Conservation (phyloP, 768 basidiomycete genomes). For the Leccinellum albellum region DNA sequence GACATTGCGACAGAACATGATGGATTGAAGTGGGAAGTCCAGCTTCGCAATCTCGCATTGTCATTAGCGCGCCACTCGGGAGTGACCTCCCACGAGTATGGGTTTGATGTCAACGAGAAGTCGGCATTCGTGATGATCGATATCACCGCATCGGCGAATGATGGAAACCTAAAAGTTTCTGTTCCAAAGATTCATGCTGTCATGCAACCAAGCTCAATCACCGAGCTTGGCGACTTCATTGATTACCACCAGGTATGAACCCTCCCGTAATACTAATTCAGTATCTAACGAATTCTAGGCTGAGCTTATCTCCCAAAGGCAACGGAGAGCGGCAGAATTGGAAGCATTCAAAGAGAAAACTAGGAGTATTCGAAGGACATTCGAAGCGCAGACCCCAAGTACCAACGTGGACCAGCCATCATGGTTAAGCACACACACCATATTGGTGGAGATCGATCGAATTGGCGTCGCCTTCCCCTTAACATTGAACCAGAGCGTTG, state of each 20-base stretch:
- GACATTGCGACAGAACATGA: constrained; percentile 43
- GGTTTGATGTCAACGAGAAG: constrained; percentile 56
- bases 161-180: constrained; percentile 43
- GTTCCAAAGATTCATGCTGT: constrained; percentile 85
- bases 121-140: constrained; percentile 87
- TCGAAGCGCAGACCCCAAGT: constrained; percentile 56
- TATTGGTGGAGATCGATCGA: constrained; percentile 55
- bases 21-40: constrained; percentile 61
- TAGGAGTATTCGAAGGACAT: constrained; percentile 64
- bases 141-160: constrained; percentile 45
- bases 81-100: constrained; percentile 31
- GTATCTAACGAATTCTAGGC: constrained; percentile 41
- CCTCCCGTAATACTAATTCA: neutral
- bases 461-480: constrained; percentile 92
- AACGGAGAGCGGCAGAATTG: constrained; percentile 73
- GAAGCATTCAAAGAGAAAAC: constrained; percentile 83
- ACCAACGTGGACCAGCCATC: constrained; percentile 29
- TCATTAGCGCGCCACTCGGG: constrained; percentile 68
- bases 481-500: constrained; percentile 55
- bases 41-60: constrained; percentile 72
- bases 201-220: constrained; percentile 91
- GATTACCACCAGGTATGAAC: constrained; percentile 72
- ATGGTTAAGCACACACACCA: constrained; percentile 54
- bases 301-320: constrained; percentile 70
- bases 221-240: constrained; percentile 84